Base-by-base conservation (phyloP, 176 grass and related monocot genomes). In the Rhipidocladum racemiflorum region DNA sequence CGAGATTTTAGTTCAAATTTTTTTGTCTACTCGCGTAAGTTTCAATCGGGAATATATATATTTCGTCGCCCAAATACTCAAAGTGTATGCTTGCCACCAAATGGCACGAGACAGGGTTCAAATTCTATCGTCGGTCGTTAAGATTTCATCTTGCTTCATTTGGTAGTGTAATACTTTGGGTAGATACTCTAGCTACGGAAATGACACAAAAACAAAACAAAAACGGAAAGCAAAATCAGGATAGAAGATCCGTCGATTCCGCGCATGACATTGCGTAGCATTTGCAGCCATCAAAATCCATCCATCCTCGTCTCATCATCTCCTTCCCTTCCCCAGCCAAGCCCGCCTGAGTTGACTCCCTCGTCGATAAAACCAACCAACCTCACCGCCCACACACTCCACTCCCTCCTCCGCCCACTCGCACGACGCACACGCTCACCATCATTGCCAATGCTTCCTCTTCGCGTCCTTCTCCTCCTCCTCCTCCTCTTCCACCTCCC, bases 401-500 rank as follows among this genome's bases (percentile, higher is more conserved):
- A 51, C 39, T n/a, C n/a, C n/a, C 14, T 20, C 48, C 15, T 44
- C 40, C 40, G 12, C 36, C 23, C 35, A 4, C 21, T 85, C 49
- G 32, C 25, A 18, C n/a, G 24, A 20, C 42, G 14, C n/a, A 16
- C 21, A 0, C 59, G 8, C 83, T 65, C 50, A n/a, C n/a, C n/a
- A n/a, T n/a, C n/a, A n/a, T n/a, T n/a, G n/a, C 61, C 60, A 36
- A 76, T 76, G 82, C 21, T 45, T 65, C 69, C 70, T 12, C 72
- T 53, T 34, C 44, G 63, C 23, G 23, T 40, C 70, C 79, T 81
- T 67, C 20, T 75, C 53, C 0, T 80, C 72, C 36, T 68, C 72
- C 36, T 68, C 64, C 39, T 86, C 76, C 50, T 91, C 79, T 7
- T 80, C 64, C 75, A 68, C 29, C 64, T 70, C 74, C 85, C 78